Percentiles rank a stretch among this genome's conserved stretches.
phyloP scores from a whole-genome alignment of 345 rosid species.

The Gossypium sturtianum region DNA sequence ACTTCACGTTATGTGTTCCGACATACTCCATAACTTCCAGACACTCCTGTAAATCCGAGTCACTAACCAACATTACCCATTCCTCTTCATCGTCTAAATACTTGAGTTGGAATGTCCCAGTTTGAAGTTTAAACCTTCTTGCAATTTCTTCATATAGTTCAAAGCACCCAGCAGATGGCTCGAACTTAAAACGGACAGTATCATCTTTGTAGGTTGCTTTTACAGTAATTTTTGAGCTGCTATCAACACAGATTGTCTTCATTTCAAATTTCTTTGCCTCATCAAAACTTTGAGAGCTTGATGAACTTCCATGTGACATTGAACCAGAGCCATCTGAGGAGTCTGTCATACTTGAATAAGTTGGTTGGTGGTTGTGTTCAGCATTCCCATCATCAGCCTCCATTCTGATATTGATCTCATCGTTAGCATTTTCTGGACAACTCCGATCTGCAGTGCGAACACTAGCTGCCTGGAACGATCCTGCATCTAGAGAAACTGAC shows the following conservation, averaged over 20 bases:
- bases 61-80: constrained; percentile 73
- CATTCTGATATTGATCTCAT: constrained; percentile 30
- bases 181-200: constrained; percentile 70
- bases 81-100: constrained; percentile 89
- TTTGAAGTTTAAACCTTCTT: constrained; percentile 62
- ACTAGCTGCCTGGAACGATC: constrained; percentile 19
- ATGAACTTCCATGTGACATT: constrained; percentile 39
- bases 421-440: constrained; percentile 31
- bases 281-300: constrained; percentile 51
- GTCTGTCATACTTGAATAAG: constrained; percentile 54
- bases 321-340: constrained; percentile 67
- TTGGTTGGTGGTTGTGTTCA: constrained; percentile 41
- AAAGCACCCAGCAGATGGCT: constrained; percentile 51
- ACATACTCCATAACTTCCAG: constrained; percentile 56
- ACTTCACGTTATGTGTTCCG: constrained; percentile 56
- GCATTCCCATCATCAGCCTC: constrained; percentile 34
- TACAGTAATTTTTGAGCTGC: constrained; percentile 44
- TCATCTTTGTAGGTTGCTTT: constrained; percentile 84
- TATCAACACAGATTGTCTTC: constrained; percentile 24
- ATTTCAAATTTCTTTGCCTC: constrained; percentile 35
- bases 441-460: constrained; percentile 28
- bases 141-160: constrained; percentile 72
- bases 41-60: constrained; percentile 82
- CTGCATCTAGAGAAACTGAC: constrained; percentile 21
- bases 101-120: constrained; percentile 68